phyloP scores from a whole-genome alignment of 2,329 filamentous ascomycete species.

The Pestalotiopsis sp. region DNA sequence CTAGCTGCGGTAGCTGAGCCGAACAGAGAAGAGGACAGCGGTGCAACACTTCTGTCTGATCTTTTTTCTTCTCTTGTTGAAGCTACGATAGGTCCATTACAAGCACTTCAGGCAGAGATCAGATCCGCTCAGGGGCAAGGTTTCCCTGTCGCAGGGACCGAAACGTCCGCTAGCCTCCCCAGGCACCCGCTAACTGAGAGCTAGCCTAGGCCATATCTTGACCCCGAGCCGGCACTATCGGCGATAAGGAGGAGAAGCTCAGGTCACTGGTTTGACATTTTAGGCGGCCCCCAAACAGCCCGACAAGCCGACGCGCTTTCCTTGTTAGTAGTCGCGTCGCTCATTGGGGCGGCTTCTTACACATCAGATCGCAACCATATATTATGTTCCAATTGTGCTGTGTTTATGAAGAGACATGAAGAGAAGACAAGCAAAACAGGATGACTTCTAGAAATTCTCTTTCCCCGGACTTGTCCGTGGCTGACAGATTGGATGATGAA shows the following conservation, averaged over 20 bases:
- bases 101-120: constrained; percentile 2
- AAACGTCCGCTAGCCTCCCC: neutral
- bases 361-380: neutral
- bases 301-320: neutral
- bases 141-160: neutral
- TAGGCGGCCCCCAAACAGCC: neutral
- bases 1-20: neutral
- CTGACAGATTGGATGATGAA: constrained; percentile 32
- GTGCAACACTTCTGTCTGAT: constrained; percentile 7
- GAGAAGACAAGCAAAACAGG: neutral
- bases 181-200: neutral
- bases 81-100: neutral
- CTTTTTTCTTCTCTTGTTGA: neutral
- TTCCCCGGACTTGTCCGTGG: constrained; percentile 30
- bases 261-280: neutral
- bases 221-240: constrained; percentile 1
- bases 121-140: constrained; percentile 8
- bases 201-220: neutral
- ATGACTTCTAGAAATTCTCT: constrained; percentile 24
- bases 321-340: constrained; percentile 11
- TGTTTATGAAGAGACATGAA: too few relatives aligned
- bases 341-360: neutral
- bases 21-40: constrained; percentile 13
- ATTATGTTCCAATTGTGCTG: neutral
- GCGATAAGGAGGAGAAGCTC: neutral